Base-by-base conservation (phyloP, 2,329 filamentous ascomycete species). In the Cyclaneusma minus region DNA sequence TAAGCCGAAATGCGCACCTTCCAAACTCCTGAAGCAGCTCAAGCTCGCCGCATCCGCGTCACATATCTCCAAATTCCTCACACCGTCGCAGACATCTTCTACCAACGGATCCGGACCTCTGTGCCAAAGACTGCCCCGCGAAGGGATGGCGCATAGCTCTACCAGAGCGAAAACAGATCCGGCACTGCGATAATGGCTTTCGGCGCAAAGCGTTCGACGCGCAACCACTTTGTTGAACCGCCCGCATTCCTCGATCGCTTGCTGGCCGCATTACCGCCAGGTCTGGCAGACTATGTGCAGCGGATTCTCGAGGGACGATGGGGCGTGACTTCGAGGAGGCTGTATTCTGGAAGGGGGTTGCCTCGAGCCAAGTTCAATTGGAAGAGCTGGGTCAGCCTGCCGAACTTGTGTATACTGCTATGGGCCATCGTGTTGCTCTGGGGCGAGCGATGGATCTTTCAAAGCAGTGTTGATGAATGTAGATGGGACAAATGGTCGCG, bases 401-500 rank as follows among this genome's bases (percentile, higher is more conserved):
- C 71, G 18, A 77, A 80, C 45, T 48, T 74, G 10, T 49, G 92
- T 36, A 68, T 80, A 11, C 46, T 67, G 8, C 32, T 85, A 23
- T 98, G 89, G 87, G 42, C 84, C 21, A 49, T 81, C 13, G 62
- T 79, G 12, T 43, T 98, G 35, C 68, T 89, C 37, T 89, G 81
- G 71, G 84, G 87, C 2, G 89, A 98, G 56, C 63, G 79, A 32
- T 78, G 68, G 51, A 64, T 76, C 18, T 95, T 91, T 49, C 60
- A 65, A 28, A 68, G 67, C 35, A 72, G 67, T 32, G 68, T 93
- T 10, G 58, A 66, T 29, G 62, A 57, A 27, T 98, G 89, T 51
- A 56, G 67, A 29, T 98, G 89, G 89, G 62, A 68, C 18, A 67
- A 66, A 21, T 98, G 89, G 89, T 89, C 98, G 58, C 64, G 69